Conservation (phyloP, 495 filamentous ascomycete species). For the Umbilicaria muhlenbergii region DNA sequence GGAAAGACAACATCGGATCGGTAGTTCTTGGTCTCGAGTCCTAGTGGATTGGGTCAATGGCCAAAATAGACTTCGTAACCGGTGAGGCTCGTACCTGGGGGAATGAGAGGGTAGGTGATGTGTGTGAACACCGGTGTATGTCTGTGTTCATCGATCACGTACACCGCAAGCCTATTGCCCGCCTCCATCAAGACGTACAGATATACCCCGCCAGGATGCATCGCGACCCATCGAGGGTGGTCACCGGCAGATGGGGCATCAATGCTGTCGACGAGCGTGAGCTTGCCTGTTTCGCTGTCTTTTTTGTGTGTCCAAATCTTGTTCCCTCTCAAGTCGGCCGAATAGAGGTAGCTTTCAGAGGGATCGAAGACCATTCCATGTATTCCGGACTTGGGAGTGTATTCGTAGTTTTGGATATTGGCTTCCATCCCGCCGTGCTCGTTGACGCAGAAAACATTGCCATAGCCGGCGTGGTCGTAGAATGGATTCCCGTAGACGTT, state of each 20-base stretch:
- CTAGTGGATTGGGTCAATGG: constrained; percentile 17
- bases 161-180: constrained; percentile 63
- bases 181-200: constrained; percentile 77
- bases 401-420: constrained; percentile 69
- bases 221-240: constrained; percentile 74
- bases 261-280: constrained; percentile 50
- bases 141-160: constrained; percentile 59
- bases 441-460: constrained; percentile 61
- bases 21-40: constrained; percentile 36
- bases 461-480: constrained; percentile 67
- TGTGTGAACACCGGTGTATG: constrained; percentile 73
- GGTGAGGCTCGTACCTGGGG: constrained; percentile 38
- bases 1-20: constrained; percentile 64
- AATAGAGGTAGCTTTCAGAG: constrained; percentile 72
- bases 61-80: constrained; percentile 13
- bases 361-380: constrained; percentile 85
- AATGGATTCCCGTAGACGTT: constrained; percentile 77
- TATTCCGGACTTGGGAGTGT: constrained; percentile 56
- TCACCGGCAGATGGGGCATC: constrained; percentile 55
- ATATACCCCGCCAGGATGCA: constrained; percentile 59
- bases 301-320: constrained; percentile 79
- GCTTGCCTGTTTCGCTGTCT: constrained; percentile 39
- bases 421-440: constrained; percentile 40
- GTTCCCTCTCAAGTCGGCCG: constrained; percentile 68
- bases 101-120: constrained; percentile 60